Conservation (phyloP, 805 yeast genomes). For the Lipomyces japonicus region DNA sequence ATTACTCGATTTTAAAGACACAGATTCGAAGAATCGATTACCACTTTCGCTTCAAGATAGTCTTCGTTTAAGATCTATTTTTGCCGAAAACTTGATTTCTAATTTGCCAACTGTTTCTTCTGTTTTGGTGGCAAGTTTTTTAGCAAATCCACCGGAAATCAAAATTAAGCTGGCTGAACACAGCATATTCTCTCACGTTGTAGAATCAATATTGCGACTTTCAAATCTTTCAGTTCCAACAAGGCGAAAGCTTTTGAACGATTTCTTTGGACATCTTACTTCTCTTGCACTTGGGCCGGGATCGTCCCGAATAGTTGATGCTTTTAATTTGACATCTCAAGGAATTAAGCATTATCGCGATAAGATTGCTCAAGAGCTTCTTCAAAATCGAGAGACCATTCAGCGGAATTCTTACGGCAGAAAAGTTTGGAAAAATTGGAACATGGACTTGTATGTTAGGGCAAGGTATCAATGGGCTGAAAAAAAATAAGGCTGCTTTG, state of each 20-base stretch:
- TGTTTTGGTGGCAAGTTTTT: conserved; percentile 52
- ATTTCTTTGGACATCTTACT: conserved; percentile 52
- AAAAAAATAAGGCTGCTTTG: neutral
- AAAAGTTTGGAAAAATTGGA: conserved; percentile 94
- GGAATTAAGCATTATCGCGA: conserved; percentile 82
- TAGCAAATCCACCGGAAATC: conserved; percentile 58
- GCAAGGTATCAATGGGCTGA: conserved; percentile 15
- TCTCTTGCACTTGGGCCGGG: conserved; percentile 75
- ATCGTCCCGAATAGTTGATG: conserved; percentile 88
- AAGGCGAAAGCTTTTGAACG: conserved; percentile 60
- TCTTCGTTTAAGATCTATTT: conserved; percentile 15
- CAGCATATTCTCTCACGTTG: conserved; percentile 86
- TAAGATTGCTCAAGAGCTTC: conserved; percentile 67
- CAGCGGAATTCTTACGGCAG: conserved; percentile 90
- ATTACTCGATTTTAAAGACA: neutral
- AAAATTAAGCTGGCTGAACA: conserved; percentile 74
- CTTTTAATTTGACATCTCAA: conserved; percentile 71
- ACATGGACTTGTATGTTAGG: conserved; percentile 63
- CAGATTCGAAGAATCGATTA: neutral
- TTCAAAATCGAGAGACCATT: conserved; percentile 50
- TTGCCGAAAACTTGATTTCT: conserved; percentile 9
- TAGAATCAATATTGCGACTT: conserved; percentile 43
- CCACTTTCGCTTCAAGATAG: conserved; percentile 8
- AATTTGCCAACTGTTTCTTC: conserved; percentile 5
- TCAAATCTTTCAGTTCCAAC: conserved; percentile 12